Conservation (phyloP, 108 stramenopile genomes). For the Parmales sp. region DNA sequence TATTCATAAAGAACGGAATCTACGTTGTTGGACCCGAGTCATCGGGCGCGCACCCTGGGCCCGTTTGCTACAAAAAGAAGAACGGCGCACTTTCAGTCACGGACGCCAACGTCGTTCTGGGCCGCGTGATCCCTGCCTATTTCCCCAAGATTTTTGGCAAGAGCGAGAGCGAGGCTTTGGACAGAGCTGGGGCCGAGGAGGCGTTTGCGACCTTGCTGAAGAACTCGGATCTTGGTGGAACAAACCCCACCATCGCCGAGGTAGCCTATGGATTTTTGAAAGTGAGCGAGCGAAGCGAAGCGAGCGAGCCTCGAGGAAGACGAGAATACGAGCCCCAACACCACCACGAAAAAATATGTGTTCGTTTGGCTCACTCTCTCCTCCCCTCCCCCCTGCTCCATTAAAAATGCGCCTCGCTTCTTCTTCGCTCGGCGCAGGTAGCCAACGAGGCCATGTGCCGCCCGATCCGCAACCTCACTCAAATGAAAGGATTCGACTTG, state of each 20-base stretch:
- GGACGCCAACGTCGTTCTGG: slow-evolving; percentile 93
- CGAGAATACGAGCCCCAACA: too few species aligned
- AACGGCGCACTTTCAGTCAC: slow-evolving; percentile 88
- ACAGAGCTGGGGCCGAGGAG: slow-evolving; percentile 64
- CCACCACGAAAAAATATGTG: too few species aligned
- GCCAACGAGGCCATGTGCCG: slow-evolving; percentile 99
- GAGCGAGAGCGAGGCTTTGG: slow-evolving; percentile 86
- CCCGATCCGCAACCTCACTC: slow-evolving; percentile 95
- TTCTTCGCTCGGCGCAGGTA: too few species aligned
- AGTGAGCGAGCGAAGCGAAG: too few species aligned
- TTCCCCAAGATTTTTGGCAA: slow-evolving; percentile 96
- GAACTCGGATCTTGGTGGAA: slow-evolving; percentile 15
- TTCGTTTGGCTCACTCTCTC: too few species aligned
- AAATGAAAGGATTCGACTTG: slow-evolving; percentile 87
- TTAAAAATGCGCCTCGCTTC: too few species aligned
- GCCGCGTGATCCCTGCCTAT: slow-evolving; percentile 75
- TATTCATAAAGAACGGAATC: slow-evolving; percentile 21
- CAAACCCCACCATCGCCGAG: slow-evolving; percentile 30
- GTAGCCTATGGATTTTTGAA: slow-evolving; percentile 87
- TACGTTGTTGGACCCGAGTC: slow-evolving; percentile 93
- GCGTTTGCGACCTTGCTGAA: slow-evolving; percentile 69
- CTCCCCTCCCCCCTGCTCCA: too few species aligned
- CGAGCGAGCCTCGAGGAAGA: too few species aligned
- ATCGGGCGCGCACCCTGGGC: slow-evolving; percentile 94
- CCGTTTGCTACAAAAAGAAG: slow-evolving; percentile 95